Conservation (phyloP, 2,329 filamentous ascomycete genomes). For the Sporothrix humicola region DNA sequence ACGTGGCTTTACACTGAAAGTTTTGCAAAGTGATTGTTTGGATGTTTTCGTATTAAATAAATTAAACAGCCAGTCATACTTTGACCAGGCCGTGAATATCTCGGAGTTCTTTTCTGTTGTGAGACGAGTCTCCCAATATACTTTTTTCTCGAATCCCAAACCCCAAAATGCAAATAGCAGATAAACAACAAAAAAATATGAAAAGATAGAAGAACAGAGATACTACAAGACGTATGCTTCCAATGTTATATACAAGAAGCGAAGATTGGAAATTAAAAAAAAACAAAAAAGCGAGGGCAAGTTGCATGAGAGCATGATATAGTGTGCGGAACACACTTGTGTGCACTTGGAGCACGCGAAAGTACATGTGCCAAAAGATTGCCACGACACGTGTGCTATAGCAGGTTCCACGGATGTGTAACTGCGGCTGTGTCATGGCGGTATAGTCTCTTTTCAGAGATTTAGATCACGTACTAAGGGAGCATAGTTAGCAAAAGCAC, state of each 20-base stretch:
- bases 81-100: background rate
- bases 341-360: background rate
- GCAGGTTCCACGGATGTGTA: background rate
- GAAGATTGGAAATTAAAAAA: conserved; percentile 20
- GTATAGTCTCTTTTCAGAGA: conserved; percentile 11
- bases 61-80: too few relatives aligned
- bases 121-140: background rate
- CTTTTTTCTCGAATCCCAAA: background rate
- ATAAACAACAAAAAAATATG: background rate
- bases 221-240: conserved; percentile 28
- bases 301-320: background rate
- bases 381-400: background rate
- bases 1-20: background rate
- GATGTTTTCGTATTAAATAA: conserved; percentile 5
- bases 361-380: background rate
- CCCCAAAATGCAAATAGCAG: conserved; percentile 1
- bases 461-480: conserved; percentile 31
- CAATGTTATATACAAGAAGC: conserved; percentile 34
- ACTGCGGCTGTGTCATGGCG: too few relatives aligned
- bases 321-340: background rate
- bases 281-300: background rate
- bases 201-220: conserved; percentile 19
- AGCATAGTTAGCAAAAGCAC: background rate
- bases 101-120: background rate
- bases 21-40: background rate